A percentile compares a stretch with the other conserved stretches of the same genome.
phyloP scores from a whole-genome alignment of 148 eudicot species.

The Spergularia bocconei region DNA sequence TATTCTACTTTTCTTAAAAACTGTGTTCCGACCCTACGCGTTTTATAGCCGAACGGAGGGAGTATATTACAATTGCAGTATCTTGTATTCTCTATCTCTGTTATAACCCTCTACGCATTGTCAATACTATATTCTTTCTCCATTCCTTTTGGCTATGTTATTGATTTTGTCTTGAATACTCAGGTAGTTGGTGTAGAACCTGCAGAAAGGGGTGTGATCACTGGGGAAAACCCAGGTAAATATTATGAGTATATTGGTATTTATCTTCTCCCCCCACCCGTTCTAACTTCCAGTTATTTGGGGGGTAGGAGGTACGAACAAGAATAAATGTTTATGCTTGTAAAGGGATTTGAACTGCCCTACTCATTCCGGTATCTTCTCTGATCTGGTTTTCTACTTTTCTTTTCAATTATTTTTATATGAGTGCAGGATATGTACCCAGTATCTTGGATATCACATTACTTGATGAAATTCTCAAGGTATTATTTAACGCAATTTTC shows the following conservation, averaged over 20 bases:
- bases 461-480: conserved; percentile 70
- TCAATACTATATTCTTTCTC: neutral
- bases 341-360: neutral
- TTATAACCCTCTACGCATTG: neutral
- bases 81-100: too few species aligned
- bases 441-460: conserved; percentile 53
- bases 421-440: conserved; percentile 57
- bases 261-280: conserved; percentile 2
- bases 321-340: neutral
- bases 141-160: neutral
- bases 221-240: conserved; percentile 66
- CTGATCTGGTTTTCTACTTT: neutral
- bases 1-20: too few species aligned
- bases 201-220: conserved; percentile 58
- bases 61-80: too few species aligned
- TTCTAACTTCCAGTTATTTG: neutral
- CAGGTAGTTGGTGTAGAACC: conserved; percentile 78
- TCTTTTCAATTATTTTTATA: conserved; percentile 1
- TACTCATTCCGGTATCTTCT: neutral
- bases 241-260: neutral
- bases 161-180: conserved; percentile 10
- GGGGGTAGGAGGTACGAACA: too few species aligned
- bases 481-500: conserved; percentile 9
- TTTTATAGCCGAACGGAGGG: too few species aligned
- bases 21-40: too few species aligned